Conservation (phyloP, 192 early-diverging fungal species). For the Entomortierella chlamydospora region DNA sequence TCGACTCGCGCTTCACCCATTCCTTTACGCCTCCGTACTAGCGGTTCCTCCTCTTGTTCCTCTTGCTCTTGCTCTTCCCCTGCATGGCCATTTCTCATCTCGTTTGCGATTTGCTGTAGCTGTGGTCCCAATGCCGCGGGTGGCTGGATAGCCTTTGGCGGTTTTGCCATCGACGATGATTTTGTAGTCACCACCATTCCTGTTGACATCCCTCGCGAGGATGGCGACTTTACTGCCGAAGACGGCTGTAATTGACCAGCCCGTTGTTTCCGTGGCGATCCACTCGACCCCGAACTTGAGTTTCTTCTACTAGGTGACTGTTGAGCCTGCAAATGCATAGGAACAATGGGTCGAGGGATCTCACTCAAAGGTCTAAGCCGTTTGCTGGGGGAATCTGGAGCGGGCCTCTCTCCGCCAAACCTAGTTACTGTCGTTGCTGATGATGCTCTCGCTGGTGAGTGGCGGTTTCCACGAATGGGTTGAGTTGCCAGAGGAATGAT, state of each 20-base stretch:
- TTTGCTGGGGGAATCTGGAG: constrained; percentile 10
- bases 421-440: background rate
- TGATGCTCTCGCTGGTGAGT: background rate
- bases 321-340: background rate
- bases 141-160: background rate
- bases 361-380: constrained; percentile 21
- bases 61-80: background rate
- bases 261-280: constrained; percentile 7
- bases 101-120: constrained; percentile 3
- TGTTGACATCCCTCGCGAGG: background rate
- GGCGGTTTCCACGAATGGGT: background rate
- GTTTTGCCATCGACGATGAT: background rate
- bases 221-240: background rate
- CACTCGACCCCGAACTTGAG: background rate
- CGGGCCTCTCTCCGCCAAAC: background rate
- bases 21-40: background rate
- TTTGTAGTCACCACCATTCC: background rate
- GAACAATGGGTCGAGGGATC: constrained; percentile 1
- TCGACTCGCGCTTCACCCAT: background rate
- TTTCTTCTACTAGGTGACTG: constrained; percentile 5
- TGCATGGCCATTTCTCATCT: background rate
- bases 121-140: constrained; percentile 5
- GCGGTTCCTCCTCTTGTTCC: background rate
- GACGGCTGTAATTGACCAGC: background rate
- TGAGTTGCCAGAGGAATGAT: background rate